Evolutionary conservation across 2,329 filamentous ascomycete genomes (phyloP).

Genomic region (Pseudophaeomoniella oleicola): DNA sequence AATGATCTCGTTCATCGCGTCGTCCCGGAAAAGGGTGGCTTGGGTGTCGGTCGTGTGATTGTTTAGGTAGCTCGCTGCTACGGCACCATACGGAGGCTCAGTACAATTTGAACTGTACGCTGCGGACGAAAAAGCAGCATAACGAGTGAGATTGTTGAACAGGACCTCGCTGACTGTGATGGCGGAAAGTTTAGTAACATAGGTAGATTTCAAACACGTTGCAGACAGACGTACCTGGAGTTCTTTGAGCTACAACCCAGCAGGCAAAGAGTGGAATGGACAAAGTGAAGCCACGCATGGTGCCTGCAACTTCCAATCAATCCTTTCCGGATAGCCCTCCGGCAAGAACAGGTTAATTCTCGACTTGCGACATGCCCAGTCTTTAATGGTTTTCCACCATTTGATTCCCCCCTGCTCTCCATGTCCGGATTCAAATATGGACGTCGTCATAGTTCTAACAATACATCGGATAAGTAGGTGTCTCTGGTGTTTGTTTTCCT

Average conservation of each 20-base stretch:
- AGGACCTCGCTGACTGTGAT: not conserved
- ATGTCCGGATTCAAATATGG: too few relatives aligned
- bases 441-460: too few relatives aligned
- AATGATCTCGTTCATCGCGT: not conserved
- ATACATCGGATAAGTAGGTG: too few relatives aligned
- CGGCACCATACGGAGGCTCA: not conserved
- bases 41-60: conserved; percentile 1
- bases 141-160: not conserved
- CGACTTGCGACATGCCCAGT: not conserved
- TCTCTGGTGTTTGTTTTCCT: too few relatives aligned
- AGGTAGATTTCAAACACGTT: not conserved
- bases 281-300: not conserved
- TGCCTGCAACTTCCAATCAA: not conserved
- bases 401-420: too few relatives aligned
- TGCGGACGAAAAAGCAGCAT: not conserved
- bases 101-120: not conserved
- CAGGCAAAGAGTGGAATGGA: not conserved
- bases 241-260: not conserved
- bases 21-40: not conserved
- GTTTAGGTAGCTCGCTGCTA: not conserved
- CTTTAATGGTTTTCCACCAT: too few relatives aligned
- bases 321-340: not conserved
- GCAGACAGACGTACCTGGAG: not conserved
- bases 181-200: not conserved
- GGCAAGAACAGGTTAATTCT: not conserved